Conservation (phyloP, 768 basidiomycete genomes). For the Lactarius evosmus region DNA sequence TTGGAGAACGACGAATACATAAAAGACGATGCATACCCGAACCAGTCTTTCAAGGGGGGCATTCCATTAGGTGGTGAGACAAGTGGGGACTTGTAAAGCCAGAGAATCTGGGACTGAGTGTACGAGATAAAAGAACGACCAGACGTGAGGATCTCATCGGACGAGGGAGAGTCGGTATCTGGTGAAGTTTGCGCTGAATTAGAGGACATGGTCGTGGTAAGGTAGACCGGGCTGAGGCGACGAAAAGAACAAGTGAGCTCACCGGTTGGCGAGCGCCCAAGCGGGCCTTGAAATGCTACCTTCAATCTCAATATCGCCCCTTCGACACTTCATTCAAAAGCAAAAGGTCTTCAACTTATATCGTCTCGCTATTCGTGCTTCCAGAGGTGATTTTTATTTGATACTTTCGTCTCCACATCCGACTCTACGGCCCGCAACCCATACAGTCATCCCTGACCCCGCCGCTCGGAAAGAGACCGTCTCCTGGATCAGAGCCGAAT, state of each 20-base stretch:
- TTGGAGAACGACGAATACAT: constrained; percentile 20
- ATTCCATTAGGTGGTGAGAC: constrained; percentile 68
- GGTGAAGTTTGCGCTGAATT: constrained; percentile 9
- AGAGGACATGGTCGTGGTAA: constrained; percentile 17
- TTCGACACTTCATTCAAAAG: constrained; percentile 64
- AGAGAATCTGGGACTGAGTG: constrained; percentile 64
- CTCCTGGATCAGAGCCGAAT: constrained; percentile 67
- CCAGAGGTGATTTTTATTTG: constrained; percentile 47
- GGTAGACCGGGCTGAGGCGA: not conserved
- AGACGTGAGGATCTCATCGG: constrained; percentile 13
- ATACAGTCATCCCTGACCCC: constrained; percentile 59
- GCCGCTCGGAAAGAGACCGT: constrained; percentile 62
- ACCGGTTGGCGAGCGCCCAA: not conserved
- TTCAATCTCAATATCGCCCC: constrained; percentile 47
- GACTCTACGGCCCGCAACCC: constrained; percentile 16
- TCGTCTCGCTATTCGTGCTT: constrained; percentile 64
- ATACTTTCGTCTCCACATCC: constrained; percentile 11
- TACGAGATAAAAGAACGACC: constrained; percentile 58
- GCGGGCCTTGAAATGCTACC: constrained; percentile 30
- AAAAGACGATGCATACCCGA: constrained; percentile 57
- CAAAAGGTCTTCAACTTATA: constrained; percentile 61
- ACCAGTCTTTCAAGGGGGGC: constrained; percentile 85
- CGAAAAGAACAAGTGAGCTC: constrained; percentile 12
- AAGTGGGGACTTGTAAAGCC: constrained; percentile 69
- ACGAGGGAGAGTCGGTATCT: constrained; percentile 29